phyloP scores from a whole-genome alignment of 176 grass and related monocot genomes.

The Paspalum notatum region DNA sequence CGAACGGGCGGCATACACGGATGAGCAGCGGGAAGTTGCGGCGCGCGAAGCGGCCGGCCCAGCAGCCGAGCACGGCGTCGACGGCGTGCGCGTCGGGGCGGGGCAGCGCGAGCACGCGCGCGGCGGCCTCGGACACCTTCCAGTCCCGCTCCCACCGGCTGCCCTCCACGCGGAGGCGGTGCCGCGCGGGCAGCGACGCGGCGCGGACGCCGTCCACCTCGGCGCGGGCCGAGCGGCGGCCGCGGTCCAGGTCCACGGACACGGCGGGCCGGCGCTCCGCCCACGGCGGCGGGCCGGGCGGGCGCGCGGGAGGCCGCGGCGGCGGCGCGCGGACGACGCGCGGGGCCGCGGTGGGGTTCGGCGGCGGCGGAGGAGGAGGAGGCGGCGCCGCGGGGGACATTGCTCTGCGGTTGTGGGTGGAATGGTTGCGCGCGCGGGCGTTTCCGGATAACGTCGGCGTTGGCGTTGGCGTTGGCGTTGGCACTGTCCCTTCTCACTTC shows the following conservation, averaged over 20 bases:
- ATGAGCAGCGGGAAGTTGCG: slow-evolving; percentile 85
- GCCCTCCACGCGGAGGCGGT: slow-evolving; percentile 68
- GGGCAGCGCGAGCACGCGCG: slow-evolving; percentile 57
- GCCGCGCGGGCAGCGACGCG: slow-evolving; percentile 58
- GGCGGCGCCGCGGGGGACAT: slow-evolving; percentile 31
- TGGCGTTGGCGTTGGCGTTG: neutral
- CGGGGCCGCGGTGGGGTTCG: slow-evolving; percentile 22
- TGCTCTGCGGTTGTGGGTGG: neutral
- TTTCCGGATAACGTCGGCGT: neutral
- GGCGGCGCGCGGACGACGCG: slow-evolving; percentile 44
- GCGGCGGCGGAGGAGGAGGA: neutral
- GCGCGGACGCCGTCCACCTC: slow-evolving; percentile 66
- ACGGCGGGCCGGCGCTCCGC: slow-evolving; percentile 63
- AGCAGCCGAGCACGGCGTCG: slow-evolving; percentile 79
- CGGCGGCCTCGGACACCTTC: slow-evolving; percentile 77
- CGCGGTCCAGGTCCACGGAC: slow-evolving; percentile 82
- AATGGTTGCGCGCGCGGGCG: neutral
- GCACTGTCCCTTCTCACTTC: no score
- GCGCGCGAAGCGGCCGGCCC: slow-evolving; percentile 72
- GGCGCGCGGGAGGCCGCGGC: neutral
- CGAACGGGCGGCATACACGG: slow-evolving; percentile 39
- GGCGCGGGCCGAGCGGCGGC: slow-evolving; percentile 49
- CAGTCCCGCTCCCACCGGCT: slow-evolving; percentile 72
- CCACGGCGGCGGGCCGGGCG: slow-evolving; percentile 48
- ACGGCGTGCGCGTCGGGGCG: slow-evolving; percentile 57